Percentiles rank a stretch among this genome's conserved stretches.
Evolutionary conservation across 176 grass and related monocot genomes (phyloP).

Genomic region (Phyllostachys edulis): DNA sequence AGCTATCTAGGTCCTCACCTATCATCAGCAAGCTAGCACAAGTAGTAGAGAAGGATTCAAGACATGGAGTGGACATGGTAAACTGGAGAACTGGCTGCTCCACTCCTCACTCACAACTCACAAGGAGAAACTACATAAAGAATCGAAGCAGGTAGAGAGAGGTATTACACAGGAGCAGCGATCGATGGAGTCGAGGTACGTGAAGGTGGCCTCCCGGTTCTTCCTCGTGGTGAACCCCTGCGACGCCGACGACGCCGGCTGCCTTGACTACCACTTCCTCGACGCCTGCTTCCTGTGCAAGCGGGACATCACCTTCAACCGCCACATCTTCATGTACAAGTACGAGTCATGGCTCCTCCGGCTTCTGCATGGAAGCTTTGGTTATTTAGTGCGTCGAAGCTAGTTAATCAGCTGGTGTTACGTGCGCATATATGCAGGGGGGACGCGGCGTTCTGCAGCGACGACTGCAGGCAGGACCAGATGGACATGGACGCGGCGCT

Average conservation of each 20-base stretch:
- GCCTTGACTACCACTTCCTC: conserved; percentile 33
- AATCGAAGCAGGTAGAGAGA: neutral
- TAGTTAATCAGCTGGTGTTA: neutral
- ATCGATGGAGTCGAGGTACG: conserved; percentile 20
- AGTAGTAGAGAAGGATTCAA: no score
- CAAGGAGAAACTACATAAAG: neutral
- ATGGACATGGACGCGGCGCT: conserved; percentile 72
- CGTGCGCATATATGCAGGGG: conserved; percentile 29
- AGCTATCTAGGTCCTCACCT: no score
- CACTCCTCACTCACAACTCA: neutral
- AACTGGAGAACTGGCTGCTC: no score
- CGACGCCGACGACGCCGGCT: no score
- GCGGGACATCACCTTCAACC: conserved; percentile 32
- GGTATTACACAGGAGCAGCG: no score
- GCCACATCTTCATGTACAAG: conserved; percentile 74
- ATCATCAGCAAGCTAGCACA: no score
- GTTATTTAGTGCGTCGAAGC: neutral
- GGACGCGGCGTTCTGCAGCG: conserved; percentile 66
- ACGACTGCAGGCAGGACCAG: conserved; percentile 56
- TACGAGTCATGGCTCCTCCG: neutral
- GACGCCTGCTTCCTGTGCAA: conserved; percentile 72
- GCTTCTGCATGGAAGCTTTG: no score
- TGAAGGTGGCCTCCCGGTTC: conserved; percentile 32
- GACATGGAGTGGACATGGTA: no score
- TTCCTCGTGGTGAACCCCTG: neutral